Evolutionary conservation across 1,284 basidiomycete genomes (phyloP), one percentile per base, ranked within the genome.

Genomic region (Xanthoconium separans): DNA sequence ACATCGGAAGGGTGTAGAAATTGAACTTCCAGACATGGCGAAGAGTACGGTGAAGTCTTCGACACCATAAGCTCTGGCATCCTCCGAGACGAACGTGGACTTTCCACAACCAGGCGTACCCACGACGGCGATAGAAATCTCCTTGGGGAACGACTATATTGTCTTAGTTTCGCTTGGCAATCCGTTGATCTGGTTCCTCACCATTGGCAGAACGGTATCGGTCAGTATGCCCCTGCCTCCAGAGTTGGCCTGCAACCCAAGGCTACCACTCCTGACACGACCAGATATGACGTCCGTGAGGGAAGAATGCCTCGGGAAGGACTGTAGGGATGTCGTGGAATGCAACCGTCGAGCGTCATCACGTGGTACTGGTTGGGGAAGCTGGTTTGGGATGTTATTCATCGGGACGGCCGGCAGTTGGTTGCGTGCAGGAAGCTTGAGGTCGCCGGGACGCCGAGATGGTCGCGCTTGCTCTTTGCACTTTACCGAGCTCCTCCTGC

Each of bases 71-170:
- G 76, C 75, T 57, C 80, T 82, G 47, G 88, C 73, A 30, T 89
- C 88, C 66, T 84, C 87, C 44, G 76, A 76, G 54, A 91, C 84
- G 47, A 85, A 78, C 4, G 79, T 77, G 1, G 85, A 85, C 70
- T 91, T 91, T 53, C 89, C 89, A 61, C 86, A 89, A 29, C 82
- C 80, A 50, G 77, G 68, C 9, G 79, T 76, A n/a, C 89, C 89
- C 33, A 89, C 76, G 30, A 91, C 82, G 37, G 81, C 80, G 20
- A 91, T 70, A 5, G 82, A 81, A 44, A 88, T 62, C 48, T 76
- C 73, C 37, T 68, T 71, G 15, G 59, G 58, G 30, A 70, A 63
- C 13, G 52, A 49, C 62, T 71, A 31, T 15, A 47, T 30, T n/a
- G 41, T 15, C 47, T 57, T 43, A 65, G 52, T 37, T 48, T 68